A percentile compares a stretch with the other conserved stretches of the same genome.
phyloP scores from a whole-genome alignment of 441 rosid species.

The Croton laevigatus region DNA sequence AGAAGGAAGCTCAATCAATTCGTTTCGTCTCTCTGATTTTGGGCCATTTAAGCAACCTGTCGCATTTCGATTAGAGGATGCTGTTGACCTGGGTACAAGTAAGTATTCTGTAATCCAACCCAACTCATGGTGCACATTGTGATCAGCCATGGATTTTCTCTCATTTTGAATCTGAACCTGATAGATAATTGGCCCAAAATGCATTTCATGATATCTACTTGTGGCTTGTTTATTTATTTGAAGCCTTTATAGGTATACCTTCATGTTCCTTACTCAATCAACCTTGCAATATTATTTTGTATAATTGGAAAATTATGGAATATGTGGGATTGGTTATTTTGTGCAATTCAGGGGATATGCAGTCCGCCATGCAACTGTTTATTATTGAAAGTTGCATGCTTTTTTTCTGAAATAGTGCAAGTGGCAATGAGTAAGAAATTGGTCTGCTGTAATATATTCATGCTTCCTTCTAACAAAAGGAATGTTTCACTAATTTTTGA shows the following conservation, averaged over 20 bases:
- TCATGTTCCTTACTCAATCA: neutral
- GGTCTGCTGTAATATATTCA: neutral
- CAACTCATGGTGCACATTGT: slow-evolving; percentile 9
- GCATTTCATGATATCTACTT: neutral
- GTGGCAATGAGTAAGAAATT: neutral
- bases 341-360: neutral
- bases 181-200: neutral
- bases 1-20: slow-evolving; percentile 31
- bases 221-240: neutral
- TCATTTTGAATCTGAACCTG: neutral
- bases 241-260: neutral
- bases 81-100: slow-evolving; percentile 43
- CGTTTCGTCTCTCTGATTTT: slow-evolving; percentile 35
- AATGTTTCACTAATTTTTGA: neutral
- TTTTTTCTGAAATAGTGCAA: neutral
- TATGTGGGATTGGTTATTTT: neutral
- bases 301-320: neutral
- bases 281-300: neutral
- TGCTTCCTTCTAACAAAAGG: neutral
- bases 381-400: neutral
- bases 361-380: neutral
- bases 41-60: slow-evolving; percentile 38
- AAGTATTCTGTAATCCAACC: slow-evolving; percentile 23
- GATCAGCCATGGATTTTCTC: neutral
- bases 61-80: slow-evolving; percentile 36